phyloP scores from a whole-genome alignment of 108 stramenopile species.

The Conticribra guillardii region DNA sequence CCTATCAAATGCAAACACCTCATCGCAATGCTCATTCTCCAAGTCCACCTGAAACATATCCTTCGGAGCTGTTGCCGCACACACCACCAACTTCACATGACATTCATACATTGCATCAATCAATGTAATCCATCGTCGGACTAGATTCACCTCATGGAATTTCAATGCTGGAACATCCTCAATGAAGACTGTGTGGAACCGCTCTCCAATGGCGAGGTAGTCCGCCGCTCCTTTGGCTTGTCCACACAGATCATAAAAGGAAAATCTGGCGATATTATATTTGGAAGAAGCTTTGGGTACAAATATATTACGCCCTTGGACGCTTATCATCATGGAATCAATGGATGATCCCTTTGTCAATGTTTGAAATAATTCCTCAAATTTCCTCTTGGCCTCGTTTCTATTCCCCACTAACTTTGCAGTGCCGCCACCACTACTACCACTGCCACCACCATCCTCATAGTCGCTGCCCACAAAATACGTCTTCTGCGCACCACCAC shows the following conservation, averaged over 20 bases:
- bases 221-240: constrained; percentile 91
- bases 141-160: constrained; percentile 82
- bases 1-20: constrained; percentile 96
- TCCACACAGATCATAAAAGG: constrained; percentile 91
- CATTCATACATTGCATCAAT: constrained; percentile 86
- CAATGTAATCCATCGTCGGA: constrained; percentile 84
- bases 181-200: constrained; percentile 89
- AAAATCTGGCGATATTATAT: constrained; percentile 67
- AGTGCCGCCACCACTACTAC: too few species aligned
- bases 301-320: constrained; percentile 67
- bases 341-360: constrained; percentile 46
- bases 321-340: constrained; percentile 54
- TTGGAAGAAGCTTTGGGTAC: constrained; percentile 62
- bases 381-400: constrained; percentile 7
- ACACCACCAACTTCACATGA: constrained; percentile 71
- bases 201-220: constrained; percentile 86
- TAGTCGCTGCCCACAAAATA: constrained; percentile 57
- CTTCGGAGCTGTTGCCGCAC: constrained; percentile 47
- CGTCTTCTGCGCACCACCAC: constrained; percentile 25
- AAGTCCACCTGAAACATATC: constrained; percentile 53
- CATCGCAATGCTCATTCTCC: constrained; percentile 70
- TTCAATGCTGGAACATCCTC: constrained; percentile 81
- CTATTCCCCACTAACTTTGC: too few species aligned
- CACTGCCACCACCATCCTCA: too few species aligned
- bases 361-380: constrained; percentile 51